phyloP scores from a whole-genome alignment of 2,329 filamentous ascomycete genomes.

The Aspergillus pseudoviridinutans region DNA sequence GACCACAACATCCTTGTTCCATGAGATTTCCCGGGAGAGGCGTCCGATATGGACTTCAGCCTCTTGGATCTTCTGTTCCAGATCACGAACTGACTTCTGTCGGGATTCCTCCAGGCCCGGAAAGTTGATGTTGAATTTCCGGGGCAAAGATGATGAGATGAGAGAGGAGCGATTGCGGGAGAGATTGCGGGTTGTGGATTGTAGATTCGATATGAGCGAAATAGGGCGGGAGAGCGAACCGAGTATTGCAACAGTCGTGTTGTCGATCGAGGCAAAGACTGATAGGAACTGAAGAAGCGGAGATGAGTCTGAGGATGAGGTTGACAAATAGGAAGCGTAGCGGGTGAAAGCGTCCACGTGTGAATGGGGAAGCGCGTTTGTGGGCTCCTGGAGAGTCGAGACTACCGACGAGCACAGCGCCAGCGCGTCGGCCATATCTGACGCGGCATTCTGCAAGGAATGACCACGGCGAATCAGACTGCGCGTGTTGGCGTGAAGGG shows the following conservation, averaged over 20 bases:
- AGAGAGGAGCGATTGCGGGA: slow-evolving; percentile 74
- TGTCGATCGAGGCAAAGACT: slow-evolving; percentile 73
- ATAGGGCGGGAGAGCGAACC: slow-evolving; percentile 74
- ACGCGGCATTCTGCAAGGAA: slow-evolving; percentile 61
- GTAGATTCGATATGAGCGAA: slow-evolving; percentile 71
- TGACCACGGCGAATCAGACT: slow-evolving; percentile 78
- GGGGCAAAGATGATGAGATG: slow-evolving; percentile 52
- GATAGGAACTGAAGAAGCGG: slow-evolving; percentile 71
- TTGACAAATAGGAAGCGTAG: slow-evolving; percentile 62
- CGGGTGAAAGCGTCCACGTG: slow-evolving; percentile 69
- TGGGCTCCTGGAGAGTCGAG: slow-evolving; percentile 46
- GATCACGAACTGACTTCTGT: slow-evolving; percentile 75
- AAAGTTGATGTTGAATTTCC: slow-evolving; percentile 46
- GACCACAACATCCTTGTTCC: slow-evolving; percentile 91
- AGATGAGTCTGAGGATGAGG: slow-evolving; percentile 63
- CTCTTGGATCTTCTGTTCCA: slow-evolving; percentile 71
- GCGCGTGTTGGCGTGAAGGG: slow-evolving; percentile 77
- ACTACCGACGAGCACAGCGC: slow-evolving; percentile 44
- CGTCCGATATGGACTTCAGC: slow-evolving; percentile 66
- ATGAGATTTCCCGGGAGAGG: slow-evolving; percentile 77
- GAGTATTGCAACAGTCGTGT: slow-evolving; percentile 77
- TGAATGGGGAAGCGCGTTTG: slow-evolving; percentile 61
- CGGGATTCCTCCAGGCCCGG: slow-evolving; percentile 74
- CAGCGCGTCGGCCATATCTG: slow-evolving; percentile 44
- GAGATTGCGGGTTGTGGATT: slow-evolving; percentile 68